Percentiles rank a stretch among this genome's conserved stretches.
Conservation (phyloP, 163 green algal genomes). For the Prototheca wickerhamii region DNA sequence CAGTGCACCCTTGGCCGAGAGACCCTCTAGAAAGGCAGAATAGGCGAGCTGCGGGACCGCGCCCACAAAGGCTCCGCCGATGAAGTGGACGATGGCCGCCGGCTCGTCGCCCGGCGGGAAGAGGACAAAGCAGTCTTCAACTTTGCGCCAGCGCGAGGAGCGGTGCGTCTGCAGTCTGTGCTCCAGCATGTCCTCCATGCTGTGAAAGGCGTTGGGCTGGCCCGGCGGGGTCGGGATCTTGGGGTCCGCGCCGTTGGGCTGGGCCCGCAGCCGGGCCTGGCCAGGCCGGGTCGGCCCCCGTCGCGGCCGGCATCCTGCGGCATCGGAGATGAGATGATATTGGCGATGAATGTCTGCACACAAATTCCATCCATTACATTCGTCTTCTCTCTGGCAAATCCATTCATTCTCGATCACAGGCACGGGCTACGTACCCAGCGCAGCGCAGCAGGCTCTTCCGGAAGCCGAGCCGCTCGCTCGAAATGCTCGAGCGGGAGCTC, state of each 20-base stretch:
- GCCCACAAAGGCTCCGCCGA: constrained; percentile 60
- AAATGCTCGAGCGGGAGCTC: too few relatives aligned
- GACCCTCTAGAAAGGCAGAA: constrained; percentile 36
- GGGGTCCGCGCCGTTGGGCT: too few relatives aligned
- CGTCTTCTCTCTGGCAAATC: too few relatives aligned
- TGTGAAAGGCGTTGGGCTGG: background rate
- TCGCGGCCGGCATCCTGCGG: background rate
- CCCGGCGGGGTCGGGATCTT: background rate
- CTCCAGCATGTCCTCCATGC: background rate
- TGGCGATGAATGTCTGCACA: too few relatives aligned
- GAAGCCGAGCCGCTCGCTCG: too few relatives aligned
- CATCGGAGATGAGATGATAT: background rate
- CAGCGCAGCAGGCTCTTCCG: too few relatives aligned
- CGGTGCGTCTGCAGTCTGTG: background rate
- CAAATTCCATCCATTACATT: too few relatives aligned
- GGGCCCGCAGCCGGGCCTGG: too few relatives aligned
- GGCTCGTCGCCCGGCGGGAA: constrained; percentile 11
- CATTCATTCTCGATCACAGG: too few relatives aligned
- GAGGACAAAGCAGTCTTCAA: constrained; percentile 29
- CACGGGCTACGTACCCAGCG: too few relatives aligned
- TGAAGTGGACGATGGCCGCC: constrained; percentile 52
- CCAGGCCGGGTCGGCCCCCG: too few relatives aligned
- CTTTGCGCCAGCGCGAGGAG: constrained; percentile 15
- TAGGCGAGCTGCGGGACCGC: constrained; percentile 51
- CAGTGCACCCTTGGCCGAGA: constrained; percentile 42